Percentiles rank a stretch among this genome's conserved stretches.
These are phyloP conservation scores for Aspergillus sp. DNA, from an alignment of 2,329 filamentous ascomycete species.

Conservation along the genomic window DNA sequence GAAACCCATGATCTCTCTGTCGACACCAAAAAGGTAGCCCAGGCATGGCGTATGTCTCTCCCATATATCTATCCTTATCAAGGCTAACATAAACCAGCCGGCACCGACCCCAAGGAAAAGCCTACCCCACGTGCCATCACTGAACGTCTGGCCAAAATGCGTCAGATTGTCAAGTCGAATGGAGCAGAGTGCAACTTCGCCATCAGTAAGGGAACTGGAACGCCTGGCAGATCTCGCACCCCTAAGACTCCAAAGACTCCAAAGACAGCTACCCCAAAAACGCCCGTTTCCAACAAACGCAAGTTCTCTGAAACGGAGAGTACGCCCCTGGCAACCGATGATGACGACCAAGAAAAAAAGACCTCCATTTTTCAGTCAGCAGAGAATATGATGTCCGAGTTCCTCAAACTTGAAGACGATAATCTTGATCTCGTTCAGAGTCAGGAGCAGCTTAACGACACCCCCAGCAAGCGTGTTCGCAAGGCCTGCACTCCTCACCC, in stretches of 20 bases:
- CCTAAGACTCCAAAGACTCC: not conserved
- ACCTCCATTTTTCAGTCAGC: conserved; percentile 8
- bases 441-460: not conserved
- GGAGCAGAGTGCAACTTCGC: conserved; percentile 10
- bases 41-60: conserved; percentile 33
- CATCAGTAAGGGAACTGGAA: conserved; percentile 10
- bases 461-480: conserved; percentile 15
- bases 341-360: conserved; percentile 1
- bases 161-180: conserved; percentile 13
- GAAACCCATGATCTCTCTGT: conserved; percentile 33
- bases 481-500: conserved; percentile 9
- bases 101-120: conserved; percentile 9
- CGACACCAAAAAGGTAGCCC: conserved; percentile 29
- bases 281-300: conserved; percentile 13
- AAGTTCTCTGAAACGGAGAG: conserved; percentile 7
- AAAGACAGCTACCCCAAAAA: not conserved
- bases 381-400: not conserved
- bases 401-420: conserved; percentile 1
- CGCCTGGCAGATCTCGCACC: conserved; percentile 7
- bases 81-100: conserved; percentile 8
- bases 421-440: not conserved
- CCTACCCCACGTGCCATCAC: conserved; percentile 38
- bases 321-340: not conserved
- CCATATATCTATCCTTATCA: not conserved
- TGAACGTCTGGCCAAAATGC: conserved; percentile 35